A percentile compares a stretch with the other conserved stretches of the same genome.
phyloP scores from a whole-genome alignment of 768 basidiomycete species.

The Clitopilus passeckerianus region DNA sequence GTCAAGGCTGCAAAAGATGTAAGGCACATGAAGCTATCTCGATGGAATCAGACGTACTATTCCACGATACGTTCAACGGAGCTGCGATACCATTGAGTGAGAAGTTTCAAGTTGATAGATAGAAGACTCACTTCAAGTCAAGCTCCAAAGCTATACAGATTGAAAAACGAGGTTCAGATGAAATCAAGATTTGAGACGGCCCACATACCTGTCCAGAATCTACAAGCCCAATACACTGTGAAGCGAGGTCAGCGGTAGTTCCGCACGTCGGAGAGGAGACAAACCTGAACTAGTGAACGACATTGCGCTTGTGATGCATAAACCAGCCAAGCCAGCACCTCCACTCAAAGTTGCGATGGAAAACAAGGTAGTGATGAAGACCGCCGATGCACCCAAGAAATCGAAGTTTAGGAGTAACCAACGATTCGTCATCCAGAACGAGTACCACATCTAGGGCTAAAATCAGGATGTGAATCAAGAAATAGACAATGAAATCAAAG shows the following conservation, averaged over 20 bases:
- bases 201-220: constrained; percentile 38
- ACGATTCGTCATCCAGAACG: constrained; percentile 86
- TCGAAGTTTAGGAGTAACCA: constrained; percentile 88
- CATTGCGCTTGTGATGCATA: constrained; percentile 72
- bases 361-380: constrained; percentile 73
- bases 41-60: constrained; percentile 39
- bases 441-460: constrained; percentile 67
- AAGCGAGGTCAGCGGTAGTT: background rate
- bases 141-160: constrained; percentile 57
- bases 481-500: constrained; percentile 1
- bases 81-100: constrained; percentile 28
- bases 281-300: constrained; percentile 40
- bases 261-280: background rate
- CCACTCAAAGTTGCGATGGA: constrained; percentile 56
- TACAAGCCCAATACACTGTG: constrained; percentile 47
- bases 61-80: constrained; percentile 90
- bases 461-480: background rate
- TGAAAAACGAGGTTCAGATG: background rate
- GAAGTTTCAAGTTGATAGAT: background rate
- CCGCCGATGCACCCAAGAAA: constrained; percentile 63
- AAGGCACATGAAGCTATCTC: background rate
- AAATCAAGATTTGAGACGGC: constrained; percentile 1
- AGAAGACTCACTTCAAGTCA: constrained; percentile 60
- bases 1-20: constrained; percentile 38
- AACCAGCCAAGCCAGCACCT: constrained; percentile 58